Evolutionary conservation across 148 eudicot species (phyloP).

Genomic region (Drosera capensis): DNA sequence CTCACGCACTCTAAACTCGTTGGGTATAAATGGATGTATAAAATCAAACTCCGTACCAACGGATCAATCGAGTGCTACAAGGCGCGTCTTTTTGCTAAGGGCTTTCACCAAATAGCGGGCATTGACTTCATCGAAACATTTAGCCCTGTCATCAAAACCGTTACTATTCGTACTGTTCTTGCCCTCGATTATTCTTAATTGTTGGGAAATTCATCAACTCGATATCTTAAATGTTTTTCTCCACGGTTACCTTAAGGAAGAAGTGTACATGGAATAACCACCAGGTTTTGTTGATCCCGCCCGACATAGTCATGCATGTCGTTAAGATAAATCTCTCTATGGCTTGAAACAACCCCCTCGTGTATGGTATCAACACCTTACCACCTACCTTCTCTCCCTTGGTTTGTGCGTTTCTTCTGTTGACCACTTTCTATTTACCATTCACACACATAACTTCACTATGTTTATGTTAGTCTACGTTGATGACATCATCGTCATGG

Average conservation of each 20-base stretch:
- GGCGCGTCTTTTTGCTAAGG: no score
- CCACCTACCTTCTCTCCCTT: not conserved
- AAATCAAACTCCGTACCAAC: no score
- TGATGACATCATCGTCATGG: not conserved
- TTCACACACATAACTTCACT: not conserved
- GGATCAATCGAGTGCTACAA: no score
- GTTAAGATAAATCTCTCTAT: no score
- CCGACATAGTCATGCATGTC: not conserved
- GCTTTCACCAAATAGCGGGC: no score
- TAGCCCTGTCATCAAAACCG: no score
- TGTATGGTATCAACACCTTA: not conserved
- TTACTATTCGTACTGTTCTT: not conserved
- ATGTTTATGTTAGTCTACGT: not conserved
- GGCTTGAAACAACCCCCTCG: no score
- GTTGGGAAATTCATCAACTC: not conserved
- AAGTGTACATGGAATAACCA: not conserved
- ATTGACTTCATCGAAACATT: no score
- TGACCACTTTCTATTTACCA: not conserved
- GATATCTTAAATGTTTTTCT: not conserved
- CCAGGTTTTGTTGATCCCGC: not conserved
- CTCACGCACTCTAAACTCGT: no score
- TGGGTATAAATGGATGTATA: no score
- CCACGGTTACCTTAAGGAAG: not conserved
- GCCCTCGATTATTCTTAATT: not conserved
- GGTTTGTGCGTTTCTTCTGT: not conserved